Evolutionary conservation across 2,329 filamentous ascomycete species (phyloP).

Genomic region (Dactylonectria macrodidyma): DNA sequence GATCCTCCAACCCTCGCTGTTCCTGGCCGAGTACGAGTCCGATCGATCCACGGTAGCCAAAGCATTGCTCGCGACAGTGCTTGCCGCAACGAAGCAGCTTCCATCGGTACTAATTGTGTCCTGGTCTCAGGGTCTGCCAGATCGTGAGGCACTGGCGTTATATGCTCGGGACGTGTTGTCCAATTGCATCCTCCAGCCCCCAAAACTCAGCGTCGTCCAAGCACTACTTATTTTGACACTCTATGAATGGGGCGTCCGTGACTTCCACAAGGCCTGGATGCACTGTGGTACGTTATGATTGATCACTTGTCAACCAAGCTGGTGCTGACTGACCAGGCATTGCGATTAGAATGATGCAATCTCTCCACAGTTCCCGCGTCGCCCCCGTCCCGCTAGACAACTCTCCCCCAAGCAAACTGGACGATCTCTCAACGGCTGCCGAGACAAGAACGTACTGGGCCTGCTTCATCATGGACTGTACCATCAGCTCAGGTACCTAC

Average conservation of each 20-base stretch:
- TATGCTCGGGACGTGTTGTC: constrained; percentile 35
- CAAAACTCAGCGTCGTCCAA: constrained; percentile 53
- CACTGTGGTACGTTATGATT: constrained; percentile 45
- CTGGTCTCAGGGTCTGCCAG: constrained; percentile 29
- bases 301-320: fast-evolving
- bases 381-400: constrained; percentile 36
- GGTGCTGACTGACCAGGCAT: constrained; percentile 28
- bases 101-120: constrained; percentile 27
- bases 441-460: constrained; percentile 61
- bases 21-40: constrained; percentile 45
- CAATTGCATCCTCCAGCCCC: constrained; percentile 35
- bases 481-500: constrained; percentile 59
- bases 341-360: constrained; percentile 45
- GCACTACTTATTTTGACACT: constrained; percentile 57
- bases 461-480: constrained; percentile 62
- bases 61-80: constrained; percentile 38
- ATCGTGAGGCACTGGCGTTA: constrained; percentile 29
- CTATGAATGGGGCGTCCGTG: constrained; percentile 59
- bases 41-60: constrained; percentile 45
- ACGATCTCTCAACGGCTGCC: constrained; percentile 44
- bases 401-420: constrained; percentile 31
- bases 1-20: constrained; percentile 52
- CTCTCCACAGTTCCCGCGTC: constrained; percentile 41
- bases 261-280: constrained; percentile 61
- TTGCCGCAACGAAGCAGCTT: constrained; percentile 38